Evolutionary conservation across 179 eudicot genomes (phyloP), one percentile per base, ranked within the genome.

Genomic region (Patellifolia procumbens): DNA sequence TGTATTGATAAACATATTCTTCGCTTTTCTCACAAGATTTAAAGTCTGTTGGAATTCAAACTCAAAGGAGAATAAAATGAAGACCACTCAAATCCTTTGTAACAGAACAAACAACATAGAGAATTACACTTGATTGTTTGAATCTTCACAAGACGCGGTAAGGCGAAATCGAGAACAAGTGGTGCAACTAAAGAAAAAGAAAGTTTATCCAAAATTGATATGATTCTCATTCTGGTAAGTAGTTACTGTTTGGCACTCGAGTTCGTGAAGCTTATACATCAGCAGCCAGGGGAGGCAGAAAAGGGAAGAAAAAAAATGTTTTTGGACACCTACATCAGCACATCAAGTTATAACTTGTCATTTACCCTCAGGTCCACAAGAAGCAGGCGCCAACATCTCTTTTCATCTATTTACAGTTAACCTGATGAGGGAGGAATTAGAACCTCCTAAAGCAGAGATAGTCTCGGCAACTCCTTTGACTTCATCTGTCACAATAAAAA

Each of bases 391-490:
- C 74, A n/a, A 46, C 28, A 61, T 72, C 63, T 48, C 46, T 64
- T 66, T 73, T 31, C 83, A 81, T 48, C 80, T 81, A 81, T 77
- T 22, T 76, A 76, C 80, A 76, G 52, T 64, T 72, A 19, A 66
- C 66, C 43, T 37, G 73, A 75, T 63, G 79, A 68, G n/a, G 43
- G 74, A 70, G 65, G 81, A 61, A 7, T 64, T 39, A 20, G 39
- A 19, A 19, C 35, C 67, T 72, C 56, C 65, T 74, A 51, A 37
- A 63, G 39, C 34, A 61, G 72, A 28, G 2, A 17, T 26, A n/a
- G n/a, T 16, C 55, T 60, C 65, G 22, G 68, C 77, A 68, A 20
- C 76, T 76, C 48, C 53, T 55, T 55, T 15, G 20, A 28, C 29
- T 60, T 43, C 29, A 51, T 62, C 71, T 72, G 70, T 39, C 42